Evolutionary conservation across 1,139 yeast genomes (phyloP).

Genomic region (Scheffersomyces illinoinensis): DNA sequence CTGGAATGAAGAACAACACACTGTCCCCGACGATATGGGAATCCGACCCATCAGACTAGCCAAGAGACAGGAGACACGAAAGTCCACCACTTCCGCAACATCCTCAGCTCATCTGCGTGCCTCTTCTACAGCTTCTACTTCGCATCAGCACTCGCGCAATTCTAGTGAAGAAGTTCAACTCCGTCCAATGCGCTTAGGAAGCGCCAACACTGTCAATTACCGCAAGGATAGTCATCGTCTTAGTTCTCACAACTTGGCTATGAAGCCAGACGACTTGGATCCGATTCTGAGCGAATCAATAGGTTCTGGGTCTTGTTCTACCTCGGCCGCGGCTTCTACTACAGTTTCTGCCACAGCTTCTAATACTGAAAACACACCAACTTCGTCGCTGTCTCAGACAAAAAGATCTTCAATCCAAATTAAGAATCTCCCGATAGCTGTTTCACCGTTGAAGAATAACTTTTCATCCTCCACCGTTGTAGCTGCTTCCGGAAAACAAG

Average conservation of each 20-base stretch:
- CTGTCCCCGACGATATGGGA: neutral
- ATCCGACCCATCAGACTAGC: slow-evolving; percentile 31
- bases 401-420: slow-evolving; percentile 30
- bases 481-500: neutral
- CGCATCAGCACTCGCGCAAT: neutral
- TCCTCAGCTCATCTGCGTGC: slow-evolving; percentile 4
- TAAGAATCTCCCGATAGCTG: slow-evolving; percentile 36
- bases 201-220: slow-evolving; percentile 7
- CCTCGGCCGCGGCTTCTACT: neutral
- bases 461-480: slow-evolving; percentile 4
- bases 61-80: slow-evolving; percentile 24
- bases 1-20: neutral
- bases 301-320: neutral
- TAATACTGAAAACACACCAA: slow-evolving; percentile 2
- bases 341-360: neutral
- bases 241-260: neutral
- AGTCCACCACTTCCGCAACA: slow-evolving; percentile 7
- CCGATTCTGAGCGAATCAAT: neutral
- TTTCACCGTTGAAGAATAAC: slow-evolving; percentile 4
- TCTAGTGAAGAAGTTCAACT: slow-evolving; percentile 29
- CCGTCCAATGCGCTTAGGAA: slow-evolving; percentile 35
- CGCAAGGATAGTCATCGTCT: slow-evolving; percentile 2
- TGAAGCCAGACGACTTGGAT: neutral
- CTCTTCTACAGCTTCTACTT: slow-evolving; percentile 6
- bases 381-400: slow-evolving; percentile 7